These are phyloP conservation scores for Mycogone perniciosa DNA, from an alignment of 2,329 filamentous ascomycete species.

Conservation along the genomic window DNA sequence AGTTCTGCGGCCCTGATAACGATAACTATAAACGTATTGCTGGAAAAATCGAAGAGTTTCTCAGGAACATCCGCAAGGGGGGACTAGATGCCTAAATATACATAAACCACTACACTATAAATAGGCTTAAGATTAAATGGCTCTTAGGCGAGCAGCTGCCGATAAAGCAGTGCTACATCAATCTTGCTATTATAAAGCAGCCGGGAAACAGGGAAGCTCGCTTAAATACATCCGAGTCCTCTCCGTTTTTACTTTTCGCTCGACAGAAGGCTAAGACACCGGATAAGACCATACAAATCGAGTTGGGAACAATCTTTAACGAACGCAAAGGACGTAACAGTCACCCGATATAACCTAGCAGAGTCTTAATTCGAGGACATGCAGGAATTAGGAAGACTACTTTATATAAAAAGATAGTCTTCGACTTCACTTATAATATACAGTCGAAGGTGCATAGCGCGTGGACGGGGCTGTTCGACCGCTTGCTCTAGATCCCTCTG, in stretches of 20 bases:
- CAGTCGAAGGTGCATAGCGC: too few species aligned
- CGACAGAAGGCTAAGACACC: slow-evolving; percentile 23
- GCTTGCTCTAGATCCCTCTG: slow-evolving; percentile 34
- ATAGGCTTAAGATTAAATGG: slow-evolving; percentile 27
- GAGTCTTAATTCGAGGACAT: slow-evolving; percentile 29
- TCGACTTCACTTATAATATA: slow-evolving; percentile 23
- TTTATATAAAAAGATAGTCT: slow-evolving; percentile 33
- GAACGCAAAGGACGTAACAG: slow-evolving; percentile 16
- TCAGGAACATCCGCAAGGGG: slow-evolving; percentile 15
- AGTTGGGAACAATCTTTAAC: slow-evolving; percentile 24
- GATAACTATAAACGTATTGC: slow-evolving; percentile 16
- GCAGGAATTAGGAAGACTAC: slow-evolving; percentile 33
- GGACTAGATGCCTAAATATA: too few species aligned
- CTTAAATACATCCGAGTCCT: too few species aligned
- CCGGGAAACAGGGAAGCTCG: neutral
- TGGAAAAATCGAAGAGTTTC: slow-evolving; percentile 15
- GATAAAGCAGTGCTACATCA: slow-evolving; percentile 35
- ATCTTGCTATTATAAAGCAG: slow-evolving; percentile 31
- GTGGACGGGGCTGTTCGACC: slow-evolving; percentile 30
- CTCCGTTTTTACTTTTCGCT: too few species aligned
- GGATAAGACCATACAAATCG: slow-evolving; percentile 17
- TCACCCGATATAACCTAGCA: slow-evolving; percentile 16
- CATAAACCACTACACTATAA: slow-evolving; percentile 17
- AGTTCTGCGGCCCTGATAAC: slow-evolving; percentile 17
- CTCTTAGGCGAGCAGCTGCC: slow-evolving; percentile 27